phyloP scores from a whole-genome alignment of 139 green algal genomes.

The Yamagishiella unicocca region DNA sequence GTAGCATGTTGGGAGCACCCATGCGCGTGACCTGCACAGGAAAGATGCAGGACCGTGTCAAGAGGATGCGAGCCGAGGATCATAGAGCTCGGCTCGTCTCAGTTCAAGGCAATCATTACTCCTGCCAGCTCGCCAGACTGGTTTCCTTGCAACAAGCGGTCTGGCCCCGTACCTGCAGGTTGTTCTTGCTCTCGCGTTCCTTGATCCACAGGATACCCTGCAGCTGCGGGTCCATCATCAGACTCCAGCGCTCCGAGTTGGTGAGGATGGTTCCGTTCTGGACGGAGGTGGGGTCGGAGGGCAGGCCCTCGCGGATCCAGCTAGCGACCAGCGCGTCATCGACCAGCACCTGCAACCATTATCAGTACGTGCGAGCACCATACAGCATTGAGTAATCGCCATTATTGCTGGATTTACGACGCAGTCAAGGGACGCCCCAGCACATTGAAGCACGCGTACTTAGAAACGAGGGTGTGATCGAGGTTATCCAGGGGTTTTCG shows the following conservation, averaged over 20 bases:
- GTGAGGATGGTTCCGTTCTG: conserved; percentile 88
- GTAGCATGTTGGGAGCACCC: conserved; percentile 79
- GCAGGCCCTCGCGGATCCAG: conserved; percentile 83
- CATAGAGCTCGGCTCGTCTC: too few species aligned
- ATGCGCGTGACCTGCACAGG: conserved; percentile 76
- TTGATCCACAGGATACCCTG: conserved; percentile 93
- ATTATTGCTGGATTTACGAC: too few species aligned
- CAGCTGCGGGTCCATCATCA: conserved; percentile 92
- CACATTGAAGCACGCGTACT: too few species aligned
- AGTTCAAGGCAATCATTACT: too few species aligned
- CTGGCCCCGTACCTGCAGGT: conserved; percentile 64
- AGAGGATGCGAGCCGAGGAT: too few species aligned
- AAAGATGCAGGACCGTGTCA: neutral
- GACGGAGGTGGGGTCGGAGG: conserved; percentile 81
- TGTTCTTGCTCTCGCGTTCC: conserved; percentile 87
- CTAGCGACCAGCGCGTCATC: conserved; percentile 83
- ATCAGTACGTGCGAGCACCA: too few species aligned
- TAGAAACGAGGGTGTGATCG: too few species aligned
- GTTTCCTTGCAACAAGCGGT: neutral
- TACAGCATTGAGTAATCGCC: too few species aligned
- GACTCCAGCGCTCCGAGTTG: conserved; percentile 86
- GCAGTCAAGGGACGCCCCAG: too few species aligned
- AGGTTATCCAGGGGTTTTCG: too few species aligned
- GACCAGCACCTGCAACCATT: conserved; percentile 72
- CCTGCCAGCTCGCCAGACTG: too few species aligned